Percentiles rank a stretch among this genome's conserved stretches.
Evolutionary conservation across 2,329 filamentous ascomycete genomes (phyloP).

Genomic region (Atkinsonella hypoxylon): DNA sequence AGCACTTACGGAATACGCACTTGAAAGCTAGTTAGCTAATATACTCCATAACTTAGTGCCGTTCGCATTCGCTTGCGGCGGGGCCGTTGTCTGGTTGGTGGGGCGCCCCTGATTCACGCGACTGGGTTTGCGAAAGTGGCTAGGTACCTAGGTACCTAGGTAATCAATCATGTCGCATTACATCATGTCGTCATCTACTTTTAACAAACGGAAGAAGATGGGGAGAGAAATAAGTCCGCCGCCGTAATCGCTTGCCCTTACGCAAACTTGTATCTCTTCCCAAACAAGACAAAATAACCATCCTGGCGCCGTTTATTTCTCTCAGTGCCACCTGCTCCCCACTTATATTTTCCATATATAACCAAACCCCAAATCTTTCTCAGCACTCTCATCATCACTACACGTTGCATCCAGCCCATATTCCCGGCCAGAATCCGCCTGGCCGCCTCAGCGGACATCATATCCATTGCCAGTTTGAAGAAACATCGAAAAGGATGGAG

Average conservation of each 20-base stretch:
- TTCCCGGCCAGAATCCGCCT: neutral
- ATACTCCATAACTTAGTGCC: too few species aligned
- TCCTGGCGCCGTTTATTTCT: neutral
- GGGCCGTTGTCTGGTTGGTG: too few species aligned
- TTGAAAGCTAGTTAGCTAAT: too few species aligned
- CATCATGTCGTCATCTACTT: conserved; percentile 5
- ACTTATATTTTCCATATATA: neutral
- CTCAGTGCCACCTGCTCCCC: neutral
- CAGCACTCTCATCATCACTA: neutral
- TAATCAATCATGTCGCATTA: conserved; percentile 2
- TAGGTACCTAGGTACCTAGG: too few species aligned
- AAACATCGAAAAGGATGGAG: neutral
- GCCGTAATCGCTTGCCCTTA: neutral
- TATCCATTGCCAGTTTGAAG: neutral
- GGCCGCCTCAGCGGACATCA: neutral
- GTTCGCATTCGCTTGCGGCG: neutral
- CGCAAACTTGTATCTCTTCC: neutral
- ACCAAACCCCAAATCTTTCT: neutral
- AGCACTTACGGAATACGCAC: too few species aligned
- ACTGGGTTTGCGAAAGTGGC: too few species aligned
- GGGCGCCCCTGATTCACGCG: too few species aligned
- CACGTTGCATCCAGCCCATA: neutral
- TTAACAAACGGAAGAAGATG: too few species aligned
- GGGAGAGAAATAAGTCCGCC: too few species aligned
- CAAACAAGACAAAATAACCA: neutral